Conservation (phyloP, 192 early-diverging fungal genomes). For the Podochytrium sp. region DNA sequence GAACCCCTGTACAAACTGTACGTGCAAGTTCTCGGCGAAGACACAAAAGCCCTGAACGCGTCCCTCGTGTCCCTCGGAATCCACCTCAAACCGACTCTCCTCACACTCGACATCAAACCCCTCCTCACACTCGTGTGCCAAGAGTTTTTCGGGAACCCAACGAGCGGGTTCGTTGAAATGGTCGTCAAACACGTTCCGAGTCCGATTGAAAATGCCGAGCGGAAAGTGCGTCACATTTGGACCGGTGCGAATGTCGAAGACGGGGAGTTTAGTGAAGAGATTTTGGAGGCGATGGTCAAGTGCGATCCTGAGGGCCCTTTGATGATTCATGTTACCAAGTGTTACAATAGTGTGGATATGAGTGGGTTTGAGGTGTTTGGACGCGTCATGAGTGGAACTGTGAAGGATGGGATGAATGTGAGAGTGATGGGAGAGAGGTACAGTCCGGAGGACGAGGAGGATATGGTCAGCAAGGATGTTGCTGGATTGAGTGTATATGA, state of each 20-base stretch:
- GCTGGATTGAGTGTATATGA: slow-evolving; percentile 76
- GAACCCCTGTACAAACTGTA: slow-evolving; percentile 95
- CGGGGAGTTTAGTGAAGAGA: slow-evolving; percentile 18
- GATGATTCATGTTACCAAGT: slow-evolving; percentile 90
- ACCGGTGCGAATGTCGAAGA: slow-evolving; percentile 35
- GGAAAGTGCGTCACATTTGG: slow-evolving; percentile 53
- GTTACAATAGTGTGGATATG: slow-evolving; percentile 88
- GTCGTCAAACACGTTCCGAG: slow-evolving; percentile 75
- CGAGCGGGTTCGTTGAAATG: slow-evolving; percentile 90
- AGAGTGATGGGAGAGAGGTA: slow-evolving; percentile 93
- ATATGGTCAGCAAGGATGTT: slow-evolving; percentile 86
- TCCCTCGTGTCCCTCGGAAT: slow-evolving; percentile 83
- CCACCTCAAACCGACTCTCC: slow-evolving; percentile 75
- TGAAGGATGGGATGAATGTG: slow-evolving; percentile 76
- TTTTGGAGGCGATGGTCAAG: slow-evolving; percentile 64
- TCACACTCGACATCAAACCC: slow-evolving; percentile 82
- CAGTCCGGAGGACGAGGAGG: slow-evolving; percentile 92
- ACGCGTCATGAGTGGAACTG: slow-evolving; percentile 90
- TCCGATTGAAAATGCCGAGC: slow-evolving; percentile 74
- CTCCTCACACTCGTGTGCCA: slow-evolving; percentile 78
- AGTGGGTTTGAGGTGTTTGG: slow-evolving; percentile 88
- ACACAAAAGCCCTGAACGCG: slow-evolving; percentile 67
- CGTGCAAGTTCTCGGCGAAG: slow-evolving; percentile 82
- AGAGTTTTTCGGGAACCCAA: slow-evolving; percentile 86
- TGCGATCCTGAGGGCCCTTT: slow-evolving; percentile 91